A percentile compares a stretch with the other conserved stretches of the same genome.
phyloP scores from a whole-genome alignment of 441 rosid genomes.

The Corymbia calophylla region DNA sequence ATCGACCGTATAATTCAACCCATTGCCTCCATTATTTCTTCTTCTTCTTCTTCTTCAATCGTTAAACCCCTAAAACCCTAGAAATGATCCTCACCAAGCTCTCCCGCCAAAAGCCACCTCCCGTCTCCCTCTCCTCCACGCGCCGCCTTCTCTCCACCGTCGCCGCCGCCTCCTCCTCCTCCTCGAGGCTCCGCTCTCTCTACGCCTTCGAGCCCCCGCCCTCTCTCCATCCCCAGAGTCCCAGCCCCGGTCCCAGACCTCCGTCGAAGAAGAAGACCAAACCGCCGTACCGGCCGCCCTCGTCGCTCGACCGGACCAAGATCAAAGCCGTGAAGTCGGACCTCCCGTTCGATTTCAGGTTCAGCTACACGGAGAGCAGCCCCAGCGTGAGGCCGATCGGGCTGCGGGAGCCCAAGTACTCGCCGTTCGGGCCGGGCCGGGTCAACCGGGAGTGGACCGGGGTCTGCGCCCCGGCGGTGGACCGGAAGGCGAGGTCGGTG shows the following conservation, averaged over 20 bases:
- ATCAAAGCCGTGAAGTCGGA: slow-evolving; percentile 39
- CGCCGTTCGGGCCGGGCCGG: slow-evolving; percentile 85
- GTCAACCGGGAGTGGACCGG: slow-evolving; percentile 83
- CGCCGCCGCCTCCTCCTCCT: slow-evolving; percentile 44
- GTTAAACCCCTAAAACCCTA: not conserved
- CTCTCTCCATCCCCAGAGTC: slow-evolving; percentile 32
- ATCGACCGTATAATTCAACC: not conserved
- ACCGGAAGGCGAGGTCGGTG: slow-evolving; percentile 49
- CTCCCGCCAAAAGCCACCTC: slow-evolving; percentile 38
- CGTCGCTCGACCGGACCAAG: slow-evolving; percentile 47
- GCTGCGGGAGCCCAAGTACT: slow-evolving; percentile 85
- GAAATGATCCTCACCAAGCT: slow-evolving; percentile 27
- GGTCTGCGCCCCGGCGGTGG: slow-evolving; percentile 75
- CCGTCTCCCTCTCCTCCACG: slow-evolving; percentile 10
- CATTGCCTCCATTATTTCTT: not conserved
- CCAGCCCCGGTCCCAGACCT: slow-evolving; percentile 6
- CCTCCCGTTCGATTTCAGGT: slow-evolving; percentile 80
- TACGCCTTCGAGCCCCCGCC: slow-evolving; percentile 35
- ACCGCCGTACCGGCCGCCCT: slow-evolving; percentile 78
- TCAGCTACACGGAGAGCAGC: slow-evolving; percentile 83
- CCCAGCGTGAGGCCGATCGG: slow-evolving; percentile 69
- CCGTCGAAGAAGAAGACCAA: slow-evolving; percentile 35
- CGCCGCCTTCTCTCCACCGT: slow-evolving; percentile 2
- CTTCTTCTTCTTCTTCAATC: not conserved
- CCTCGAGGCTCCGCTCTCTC: slow-evolving; percentile 19